phyloP scores from a whole-genome alignment of 345 rosid species.

The Heritiera fomes region DNA sequence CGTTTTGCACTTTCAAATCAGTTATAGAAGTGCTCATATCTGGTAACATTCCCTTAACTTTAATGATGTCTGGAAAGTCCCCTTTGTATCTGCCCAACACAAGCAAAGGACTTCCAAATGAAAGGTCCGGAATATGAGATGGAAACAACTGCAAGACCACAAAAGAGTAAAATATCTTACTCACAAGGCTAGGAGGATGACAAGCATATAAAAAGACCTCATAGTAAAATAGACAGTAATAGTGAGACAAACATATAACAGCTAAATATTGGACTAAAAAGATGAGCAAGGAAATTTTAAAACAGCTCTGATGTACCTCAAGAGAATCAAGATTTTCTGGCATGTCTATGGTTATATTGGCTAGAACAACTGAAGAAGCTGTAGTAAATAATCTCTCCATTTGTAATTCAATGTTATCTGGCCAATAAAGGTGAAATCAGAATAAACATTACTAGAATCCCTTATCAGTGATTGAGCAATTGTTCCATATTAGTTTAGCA shows the following conservation, averaged over 20 bases:
- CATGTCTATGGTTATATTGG: constrained; percentile 49
- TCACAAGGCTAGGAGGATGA: neutral
- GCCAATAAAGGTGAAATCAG: constrained; percentile 28
- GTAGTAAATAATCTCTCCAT: constrained; percentile 56
- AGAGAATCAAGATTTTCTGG: constrained; percentile 57
- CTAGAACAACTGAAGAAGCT: constrained; percentile 57
- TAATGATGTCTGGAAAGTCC: constrained; percentile 55
- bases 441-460: neutral
- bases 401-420: constrained; percentile 65
- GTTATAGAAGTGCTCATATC: constrained; percentile 49
- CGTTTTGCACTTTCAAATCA: constrained; percentile 61
- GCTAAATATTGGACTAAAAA: neutral
- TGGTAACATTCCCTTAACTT: constrained; percentile 60
- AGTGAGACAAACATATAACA: neutral
- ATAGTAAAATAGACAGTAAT: neutral
- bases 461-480: neutral
- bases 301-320: constrained; percentile 53
- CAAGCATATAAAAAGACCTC: constrained; percentile 4
- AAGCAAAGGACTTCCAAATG: constrained; percentile 57
- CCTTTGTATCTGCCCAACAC: constrained; percentile 75
- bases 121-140: constrained; percentile 62
- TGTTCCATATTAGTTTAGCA: neutral
- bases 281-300: constrained; percentile 5
- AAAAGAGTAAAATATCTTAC: constrained; percentile 19
- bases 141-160: constrained; percentile 55